These are phyloP conservation scores for Otatea glauca DNA, from an alignment of 176 grass and related monocot species.

Conservation along the genomic window DNA sequence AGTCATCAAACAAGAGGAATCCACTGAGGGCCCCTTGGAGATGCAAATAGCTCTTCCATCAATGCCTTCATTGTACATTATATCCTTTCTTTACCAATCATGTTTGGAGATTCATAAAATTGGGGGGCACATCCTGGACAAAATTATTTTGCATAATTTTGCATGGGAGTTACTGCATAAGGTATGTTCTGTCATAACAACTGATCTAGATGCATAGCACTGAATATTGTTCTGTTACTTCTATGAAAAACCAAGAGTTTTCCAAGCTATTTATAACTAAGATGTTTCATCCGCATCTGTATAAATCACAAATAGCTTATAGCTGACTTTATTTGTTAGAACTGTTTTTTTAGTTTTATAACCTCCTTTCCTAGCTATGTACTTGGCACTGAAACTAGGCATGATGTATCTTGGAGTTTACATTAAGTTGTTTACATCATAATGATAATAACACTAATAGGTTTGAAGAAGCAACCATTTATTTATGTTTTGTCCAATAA, in stretches of 20 bases:
- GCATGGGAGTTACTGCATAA: slow-evolving; percentile 85
- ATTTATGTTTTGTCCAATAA: neutral
- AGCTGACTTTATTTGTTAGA: neutral
- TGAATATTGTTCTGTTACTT: slow-evolving; percentile 36
- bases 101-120: slow-evolving; percentile 96
- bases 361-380: neutral
- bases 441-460: neutral
- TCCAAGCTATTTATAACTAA: slow-evolving; percentile 34
- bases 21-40: slow-evolving; percentile 74
- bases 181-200: slow-evolving; percentile 53
- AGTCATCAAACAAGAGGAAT: slow-evolving; percentile 91
- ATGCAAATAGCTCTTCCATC: slow-evolving; percentile 95
- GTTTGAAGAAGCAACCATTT: neutral
- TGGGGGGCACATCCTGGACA: slow-evolving; percentile 95
- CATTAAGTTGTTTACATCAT: neutral
- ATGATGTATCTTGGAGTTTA: neutral
- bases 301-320: slow-evolving; percentile 16
- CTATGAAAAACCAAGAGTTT: slow-evolving; percentile 4
- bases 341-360: neutral
- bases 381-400: slow-evolving; percentile 25
- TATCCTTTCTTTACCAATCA: slow-evolving; percentile 92
- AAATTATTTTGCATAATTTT: slow-evolving; percentile 83
- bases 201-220: slow-evolving; percentile 18
- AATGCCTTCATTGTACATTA: slow-evolving; percentile 94
- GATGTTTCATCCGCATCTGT: slow-evolving; percentile 26